Base-by-base conservation (phyloP, 805 yeast genomes). In the Scheffersomyces lignosus region DNA sequence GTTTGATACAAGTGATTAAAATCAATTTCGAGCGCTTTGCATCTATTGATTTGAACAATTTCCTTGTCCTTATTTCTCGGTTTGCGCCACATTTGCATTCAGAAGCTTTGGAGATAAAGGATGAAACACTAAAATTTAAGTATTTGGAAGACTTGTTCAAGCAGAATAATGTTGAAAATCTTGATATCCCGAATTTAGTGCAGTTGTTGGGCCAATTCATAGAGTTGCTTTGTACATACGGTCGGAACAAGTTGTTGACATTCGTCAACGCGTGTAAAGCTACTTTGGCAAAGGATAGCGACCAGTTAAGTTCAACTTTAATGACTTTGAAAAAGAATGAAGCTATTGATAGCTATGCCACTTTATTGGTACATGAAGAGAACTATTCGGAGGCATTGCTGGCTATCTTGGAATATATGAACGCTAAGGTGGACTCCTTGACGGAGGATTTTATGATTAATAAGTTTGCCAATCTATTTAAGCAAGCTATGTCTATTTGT, bases 31-130 rank as follows among this genome's bases (percentile, higher is more conserved):
- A 29, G 10, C 33, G 33, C 18, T 49, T 66, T 25, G 37, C 56
- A 1, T 38, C 34, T 1, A 51, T 56, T 4, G 70, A 73, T 42
- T 50, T 66, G 1, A 41, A 36, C 1, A 60, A 54, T 6, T 58
- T 77, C 50, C 70, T 71, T 3, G 37, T 34, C 3, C 38, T 71
- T 4, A 53, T 79, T 8, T 50, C 64, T 10, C 48, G 47, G 12
- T 56, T 64, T 44, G 50, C 60, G 33, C 76, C 77, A 0, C 39
- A 45, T 1, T 41, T 78, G 25, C 78, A 77, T 47, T 31, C 39
- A 1, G 57, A 62, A 33, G 57, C 70, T 1, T 47, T 77, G 24
- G 37, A 49, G 2, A 43, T 66, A 16, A 34, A 56, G 8, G 63
- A 57, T 30, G 37, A 28, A 0, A 13, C 23, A 5, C 18, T 59